Base-by-base conservation (phyloP, 306 rosid genomes). In the Canavalia gladiata region DNA sequence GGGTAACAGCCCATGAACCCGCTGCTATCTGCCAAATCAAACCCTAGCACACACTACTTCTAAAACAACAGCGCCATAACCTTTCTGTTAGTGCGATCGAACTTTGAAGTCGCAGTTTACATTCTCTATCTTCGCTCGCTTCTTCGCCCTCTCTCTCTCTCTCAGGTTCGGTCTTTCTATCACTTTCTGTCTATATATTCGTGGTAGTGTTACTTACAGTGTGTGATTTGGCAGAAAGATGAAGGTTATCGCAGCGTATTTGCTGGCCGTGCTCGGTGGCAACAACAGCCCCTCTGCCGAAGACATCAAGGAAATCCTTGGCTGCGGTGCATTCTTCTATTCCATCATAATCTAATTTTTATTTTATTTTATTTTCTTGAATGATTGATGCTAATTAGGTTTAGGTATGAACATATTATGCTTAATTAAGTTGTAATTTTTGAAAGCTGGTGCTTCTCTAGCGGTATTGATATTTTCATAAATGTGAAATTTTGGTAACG, bases 161-260 rank as follows among this genome's bases (percentile, higher is more conserved):
- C 46, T 7, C 54, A 71, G 80, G 72, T 73, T 66, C 46, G 5
- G 9, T 68, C 59, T 47, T 9, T 41, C 2, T 63, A 13, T n/a
- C 35, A 12, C 2, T 45, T 46, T 2, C 1, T 7, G 3, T 56
- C 7, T 66, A 0, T 42, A 3, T 45, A 12, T 8, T 12, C 28
- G 18, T 35, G 0, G 13, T 6, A 31, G 7, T 47, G 1, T 64
- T 18, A 25, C 35, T 28, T 2, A 28, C 2, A 58, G 5, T 5
- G 77, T 33, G 8, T 12, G 75, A 42, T 49, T 72, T 68, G 0
- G 49, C 74, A 62, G 83, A 81, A 87, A 71, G 59, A 91, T 91
- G 94, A 91, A 91, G 92, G 90, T 87, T 5, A 63, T 91, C 1
- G 94, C 92, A 34, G 92, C 92, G 0, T 91, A 91, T 43, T 67